Evolutionary conservation across 2,329 filamentous ascomycete genomes (phyloP).

Genomic region (Stylonectria norvegica): DNA sequence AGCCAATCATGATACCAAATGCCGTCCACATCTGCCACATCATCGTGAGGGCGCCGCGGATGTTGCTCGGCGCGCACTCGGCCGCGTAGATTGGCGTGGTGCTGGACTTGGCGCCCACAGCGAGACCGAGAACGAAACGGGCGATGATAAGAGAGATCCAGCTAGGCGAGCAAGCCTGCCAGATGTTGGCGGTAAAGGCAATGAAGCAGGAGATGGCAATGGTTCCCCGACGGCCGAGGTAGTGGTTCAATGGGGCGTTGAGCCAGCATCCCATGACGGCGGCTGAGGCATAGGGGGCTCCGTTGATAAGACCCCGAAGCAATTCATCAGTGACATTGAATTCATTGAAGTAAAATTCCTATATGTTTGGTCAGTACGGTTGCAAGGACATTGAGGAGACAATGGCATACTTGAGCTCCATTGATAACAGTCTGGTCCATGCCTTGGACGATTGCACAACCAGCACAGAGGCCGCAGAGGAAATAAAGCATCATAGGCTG

Average conservation of each 20-base stretch:
- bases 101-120: conserved; percentile 62
- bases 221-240: conserved; percentile 59
- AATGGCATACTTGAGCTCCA: conserved; percentile 40
- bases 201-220: conserved; percentile 59
- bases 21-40: conserved; percentile 55
- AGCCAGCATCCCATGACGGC: conserved; percentile 38
- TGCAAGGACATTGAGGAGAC: not conserved
- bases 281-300: conserved; percentile 52
- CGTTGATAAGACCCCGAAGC: conserved; percentile 52
- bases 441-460: conserved; percentile 53
- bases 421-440: conserved; percentile 64
- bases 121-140: conserved; percentile 64
- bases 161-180: conserved; percentile 41
- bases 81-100: conserved; percentile 70
- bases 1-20: conserved; percentile 45
- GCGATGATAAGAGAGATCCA: conserved; percentile 61
- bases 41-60: conserved; percentile 75
- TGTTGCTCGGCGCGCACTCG: conserved; percentile 63
- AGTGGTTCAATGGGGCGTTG: conserved; percentile 48
- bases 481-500: conserved; percentile 42
- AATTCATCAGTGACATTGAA: conserved; percentile 32
- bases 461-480: conserved; percentile 49
- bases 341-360: conserved; percentile 34
- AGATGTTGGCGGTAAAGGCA: conserved; percentile 45
- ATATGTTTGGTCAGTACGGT: conserved; percentile 4